Evolutionary conservation across 352 stramenopile species (phyloP).

Genomic region (Phytophthora constricta): DNA sequence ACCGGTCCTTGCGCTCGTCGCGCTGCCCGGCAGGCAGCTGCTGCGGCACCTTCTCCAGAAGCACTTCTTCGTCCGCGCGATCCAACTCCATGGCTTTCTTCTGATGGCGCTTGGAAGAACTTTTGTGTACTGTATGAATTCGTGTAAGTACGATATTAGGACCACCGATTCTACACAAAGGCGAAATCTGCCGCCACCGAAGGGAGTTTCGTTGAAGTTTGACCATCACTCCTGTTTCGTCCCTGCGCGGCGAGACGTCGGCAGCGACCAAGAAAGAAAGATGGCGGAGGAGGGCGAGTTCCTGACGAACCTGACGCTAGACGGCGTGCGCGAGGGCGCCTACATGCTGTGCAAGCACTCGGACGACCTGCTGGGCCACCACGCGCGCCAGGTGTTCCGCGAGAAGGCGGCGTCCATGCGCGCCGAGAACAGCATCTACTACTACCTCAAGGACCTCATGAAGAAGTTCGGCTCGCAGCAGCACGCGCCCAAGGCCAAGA

Average conservation of each 20-base stretch:
- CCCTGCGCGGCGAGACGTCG: too few relatives aligned
- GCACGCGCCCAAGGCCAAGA: constrained; percentile 51
- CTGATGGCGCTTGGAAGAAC: constrained; percentile 23
- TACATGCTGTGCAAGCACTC: constrained; percentile 89
- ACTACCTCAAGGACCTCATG: constrained; percentile 87
- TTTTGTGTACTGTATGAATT: neutral
- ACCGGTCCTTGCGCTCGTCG: constrained; percentile 67
- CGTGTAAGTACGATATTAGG: neutral
- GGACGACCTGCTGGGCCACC: constrained; percentile 82
- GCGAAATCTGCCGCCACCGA: neutral
- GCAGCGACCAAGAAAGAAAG: constrained; percentile 5
- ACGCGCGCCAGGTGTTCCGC: constrained; percentile 82
- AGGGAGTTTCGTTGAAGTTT: constrained; percentile 45
- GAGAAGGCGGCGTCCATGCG: constrained; percentile 85
- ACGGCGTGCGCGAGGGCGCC: constrained; percentile 75
- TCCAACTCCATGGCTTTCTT: constrained; percentile 63
- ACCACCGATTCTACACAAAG: constrained; percentile 3
- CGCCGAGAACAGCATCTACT: constrained; percentile 85
- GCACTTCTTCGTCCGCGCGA: constrained; percentile 59
- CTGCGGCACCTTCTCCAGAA: constrained; percentile 66
- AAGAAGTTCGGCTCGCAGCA: constrained; percentile 63
- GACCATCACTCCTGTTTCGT: constrained; percentile 7
- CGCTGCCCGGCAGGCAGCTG: constrained; percentile 32
- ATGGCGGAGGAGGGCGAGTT: constrained; percentile 56
- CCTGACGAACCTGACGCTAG: constrained; percentile 73